Evolutionary conservation across 139 green algal genomes (phyloP), one percentile per base, ranked within the genome.

Genomic region (Trebouxia sp.): DNA sequence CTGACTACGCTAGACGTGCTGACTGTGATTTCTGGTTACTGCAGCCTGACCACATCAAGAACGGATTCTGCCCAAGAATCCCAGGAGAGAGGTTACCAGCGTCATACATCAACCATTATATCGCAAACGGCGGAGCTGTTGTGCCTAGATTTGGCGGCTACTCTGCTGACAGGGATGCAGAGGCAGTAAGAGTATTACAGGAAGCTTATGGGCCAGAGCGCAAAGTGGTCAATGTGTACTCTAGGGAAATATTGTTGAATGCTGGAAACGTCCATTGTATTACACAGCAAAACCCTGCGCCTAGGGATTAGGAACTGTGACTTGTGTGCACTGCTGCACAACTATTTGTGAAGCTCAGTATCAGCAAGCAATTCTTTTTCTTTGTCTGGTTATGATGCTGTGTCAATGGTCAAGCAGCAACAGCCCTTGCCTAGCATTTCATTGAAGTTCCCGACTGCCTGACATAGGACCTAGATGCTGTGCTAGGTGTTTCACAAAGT

Each of bases 81-180:
- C 65, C 88, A 51, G 83, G 80, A 9, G 88, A 89, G 66, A 83
- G 86, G 43, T 83, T 94, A 62, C 80, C 86, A 26, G 88, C 83
- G 78, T 89, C 85, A n/a, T 95, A 95, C 88, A 90, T 95, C 85
- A 95, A 95, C 87, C 93, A 96, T 83, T 95, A 94, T 83, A 80
- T 88, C 39, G 88, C 88, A 37, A 95, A 95, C 41, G 91, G 89
- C 35, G 89, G 86, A 55, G 87, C 87, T 9, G 85, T 95, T 6
- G 72, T 90, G 26, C 88, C 88, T 38, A 77, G 85, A 47, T 94
- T 94, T 75, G 80, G 89, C 32, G 84, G 76, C n/a, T 62, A 69
- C 15, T 79, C 84, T 0, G 66, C 84, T 15, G 56, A 82, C 39
- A 65, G 70, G 6, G 91, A 94, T 82, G 58, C 84, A 80, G 56